A percentile compares a stretch with the other conserved stretches of the same genome.
phyloP scores from a whole-genome alignment of 2,329 filamentous ascomycete species.

The Colletotrichum destructivum region DNA sequence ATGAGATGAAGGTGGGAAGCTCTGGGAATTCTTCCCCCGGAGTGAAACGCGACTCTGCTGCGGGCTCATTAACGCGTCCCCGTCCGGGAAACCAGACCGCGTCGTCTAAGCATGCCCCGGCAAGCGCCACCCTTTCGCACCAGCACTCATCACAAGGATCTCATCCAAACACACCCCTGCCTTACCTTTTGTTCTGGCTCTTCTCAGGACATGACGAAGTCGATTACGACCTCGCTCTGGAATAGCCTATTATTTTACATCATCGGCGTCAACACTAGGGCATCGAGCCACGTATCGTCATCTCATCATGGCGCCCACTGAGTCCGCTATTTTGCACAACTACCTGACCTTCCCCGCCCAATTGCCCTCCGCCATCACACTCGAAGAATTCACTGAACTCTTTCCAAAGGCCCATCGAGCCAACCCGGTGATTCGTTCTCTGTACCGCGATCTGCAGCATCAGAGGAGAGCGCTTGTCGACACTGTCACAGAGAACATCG shows the following conservation, averaged over 20 bases:
- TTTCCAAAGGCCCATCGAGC: constrained; percentile 79
- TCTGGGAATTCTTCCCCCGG: constrained; percentile 19
- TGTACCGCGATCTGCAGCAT: constrained; percentile 86
- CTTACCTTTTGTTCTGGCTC: constrained; percentile 50
- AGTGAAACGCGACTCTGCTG: constrained; percentile 37
- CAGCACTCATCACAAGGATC: background rate
- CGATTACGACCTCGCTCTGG: background rate
- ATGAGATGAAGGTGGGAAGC: constrained; percentile 34
- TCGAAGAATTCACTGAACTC: constrained; percentile 81
- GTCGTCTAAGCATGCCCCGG: constrained; percentile 10
- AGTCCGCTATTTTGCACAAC: constrained; percentile 81
- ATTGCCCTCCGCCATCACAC: constrained; percentile 80
- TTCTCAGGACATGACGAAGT: background rate
- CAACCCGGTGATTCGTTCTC: constrained; percentile 76
- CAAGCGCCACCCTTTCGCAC: constrained; percentile 18
- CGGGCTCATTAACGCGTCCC: constrained; percentile 40
- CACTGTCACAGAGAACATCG: constrained; percentile 75
- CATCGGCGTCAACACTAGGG: constrained; percentile 41
- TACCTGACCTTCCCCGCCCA: constrained; percentile 85
- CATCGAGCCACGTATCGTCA: constrained; percentile 44
- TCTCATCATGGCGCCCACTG: constrained; percentile 77
- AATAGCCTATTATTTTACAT: no score
- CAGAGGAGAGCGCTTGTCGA: constrained; percentile 80
- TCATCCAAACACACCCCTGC: constrained; percentile 46
- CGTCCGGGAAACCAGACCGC: constrained; percentile 25